phyloP scores from a whole-genome alignment of 805 yeast genomes.

The Yarrowia sp. region DNA sequence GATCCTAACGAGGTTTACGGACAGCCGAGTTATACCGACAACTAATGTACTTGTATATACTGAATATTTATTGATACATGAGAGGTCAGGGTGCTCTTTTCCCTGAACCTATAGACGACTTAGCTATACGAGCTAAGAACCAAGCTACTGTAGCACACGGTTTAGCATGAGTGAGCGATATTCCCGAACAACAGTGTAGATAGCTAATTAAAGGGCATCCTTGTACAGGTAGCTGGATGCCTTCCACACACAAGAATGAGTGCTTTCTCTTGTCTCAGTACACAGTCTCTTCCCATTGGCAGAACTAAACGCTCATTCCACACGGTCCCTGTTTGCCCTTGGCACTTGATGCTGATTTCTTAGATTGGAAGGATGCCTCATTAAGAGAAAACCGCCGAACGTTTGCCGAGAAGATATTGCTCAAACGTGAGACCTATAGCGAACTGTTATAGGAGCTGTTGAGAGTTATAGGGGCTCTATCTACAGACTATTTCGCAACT shows the following conservation, averaged over 20 bases:
- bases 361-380: not conserved
- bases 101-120: too few relatives aligned
- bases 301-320: conserved; percentile 20
- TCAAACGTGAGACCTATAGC: not conserved
- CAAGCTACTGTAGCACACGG: too few relatives aligned
- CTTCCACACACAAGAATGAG: too few relatives aligned
- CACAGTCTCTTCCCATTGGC: not conserved
- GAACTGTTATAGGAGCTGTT: too few relatives aligned
- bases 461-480: too few relatives aligned
- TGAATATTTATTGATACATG: conserved; percentile 6
- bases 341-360: not conserved
- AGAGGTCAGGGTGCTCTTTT: too few relatives aligned
- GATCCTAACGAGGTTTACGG: conserved; percentile 21
- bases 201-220: too few relatives aligned
- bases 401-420: not conserved
- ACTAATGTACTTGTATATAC: conserved; percentile 22
- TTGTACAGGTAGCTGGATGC: too few relatives aligned
- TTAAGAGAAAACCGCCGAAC: not conserved
- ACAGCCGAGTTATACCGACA: conserved; percentile 24
- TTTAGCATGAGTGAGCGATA: too few relatives aligned
- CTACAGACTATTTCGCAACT: not conserved
- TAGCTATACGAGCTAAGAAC: too few relatives aligned
- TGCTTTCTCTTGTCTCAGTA: too few relatives aligned
- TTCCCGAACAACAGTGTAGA: too few relatives aligned
- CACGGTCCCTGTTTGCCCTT: conserved; percentile 3